Percentiles rank a stretch among this genome's conserved stretches.
phyloP scores from a whole-genome alignment of 192 early-diverging fungal genomes.

The Backusella morwellensis region DNA sequence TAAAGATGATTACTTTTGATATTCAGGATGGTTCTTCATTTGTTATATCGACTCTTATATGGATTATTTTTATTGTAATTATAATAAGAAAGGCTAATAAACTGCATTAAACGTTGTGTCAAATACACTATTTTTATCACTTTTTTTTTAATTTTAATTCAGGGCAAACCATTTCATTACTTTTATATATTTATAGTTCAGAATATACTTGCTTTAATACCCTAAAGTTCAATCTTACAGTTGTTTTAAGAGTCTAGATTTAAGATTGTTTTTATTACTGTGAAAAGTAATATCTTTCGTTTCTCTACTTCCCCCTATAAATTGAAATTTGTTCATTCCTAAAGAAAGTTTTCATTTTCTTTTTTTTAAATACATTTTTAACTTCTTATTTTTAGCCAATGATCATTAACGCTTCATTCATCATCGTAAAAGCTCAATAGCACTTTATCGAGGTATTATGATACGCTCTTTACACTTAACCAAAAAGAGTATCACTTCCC shows the following conservation, averaged over 20 bases:
- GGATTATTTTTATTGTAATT: background rate
- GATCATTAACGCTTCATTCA: background rate
- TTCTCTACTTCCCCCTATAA: background rate
- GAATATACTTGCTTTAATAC: background rate
- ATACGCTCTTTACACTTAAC: background rate
- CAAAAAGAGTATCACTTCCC: background rate
- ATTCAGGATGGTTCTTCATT: background rate
- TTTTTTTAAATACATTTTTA: background rate
- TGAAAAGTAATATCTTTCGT: background rate
- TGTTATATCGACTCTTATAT: background rate
- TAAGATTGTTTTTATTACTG: background rate
- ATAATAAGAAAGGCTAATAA: background rate
- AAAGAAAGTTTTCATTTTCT: background rate
- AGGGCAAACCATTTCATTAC: background rate
- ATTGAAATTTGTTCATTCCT: background rate
- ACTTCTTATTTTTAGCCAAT: background rate
- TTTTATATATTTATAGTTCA: background rate
- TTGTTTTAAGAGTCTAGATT: constrained; percentile 6
- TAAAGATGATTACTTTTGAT: background rate
- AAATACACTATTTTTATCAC: background rate
- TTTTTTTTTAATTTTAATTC: background rate
- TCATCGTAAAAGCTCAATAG: background rate
- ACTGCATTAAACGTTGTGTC: background rate
- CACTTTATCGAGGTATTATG: background rate
- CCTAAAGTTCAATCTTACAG: background rate